These are phyloP conservation scores for Echinosophora koreensis DNA, from an alignment of 306 rosid genomes.

Conservation along the genomic window DNA sequence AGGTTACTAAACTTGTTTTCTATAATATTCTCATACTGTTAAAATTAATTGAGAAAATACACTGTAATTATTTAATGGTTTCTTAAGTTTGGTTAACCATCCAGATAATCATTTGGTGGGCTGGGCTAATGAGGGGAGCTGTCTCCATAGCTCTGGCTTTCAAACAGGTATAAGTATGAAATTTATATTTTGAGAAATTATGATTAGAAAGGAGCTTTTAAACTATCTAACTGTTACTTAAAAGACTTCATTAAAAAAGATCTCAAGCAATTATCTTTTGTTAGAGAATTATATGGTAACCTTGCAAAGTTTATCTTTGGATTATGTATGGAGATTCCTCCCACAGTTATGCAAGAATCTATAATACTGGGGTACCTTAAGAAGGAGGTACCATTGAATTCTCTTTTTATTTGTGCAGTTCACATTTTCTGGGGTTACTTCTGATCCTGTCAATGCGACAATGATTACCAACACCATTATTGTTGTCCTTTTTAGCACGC, in stretches of 20 bases:
- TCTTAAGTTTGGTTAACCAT: conserved; percentile 34
- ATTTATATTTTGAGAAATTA: conserved; percentile 14
- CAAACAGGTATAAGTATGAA: conserved; percentile 65
- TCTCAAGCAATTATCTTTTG: conserved; percentile 33
- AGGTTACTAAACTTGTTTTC: conserved; percentile 57
- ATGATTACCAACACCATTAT: conserved; percentile 87
- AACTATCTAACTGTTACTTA: not conserved
- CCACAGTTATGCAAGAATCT: not conserved
- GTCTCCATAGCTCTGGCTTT: conserved; percentile 96
- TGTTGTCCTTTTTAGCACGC: conserved; percentile 83
- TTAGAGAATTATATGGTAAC: conserved; percentile 1
- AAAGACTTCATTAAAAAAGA: not conserved
- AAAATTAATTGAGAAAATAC: not conserved
- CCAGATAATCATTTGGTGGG: conserved; percentile 93
- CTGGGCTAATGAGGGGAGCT: conserved; percentile 94
- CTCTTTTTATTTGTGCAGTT: conserved; percentile 59
- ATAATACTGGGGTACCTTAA: not conserved
- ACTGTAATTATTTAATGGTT: not conserved
- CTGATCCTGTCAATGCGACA: conserved; percentile 74
- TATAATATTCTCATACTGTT: not conserved
- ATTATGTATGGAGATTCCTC: not conserved
- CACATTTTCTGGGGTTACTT: conserved; percentile 82
- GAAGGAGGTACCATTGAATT: not conserved
- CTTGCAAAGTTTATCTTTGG: not conserved
- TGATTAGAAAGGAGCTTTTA: not conserved